These are phyloP conservation scores for Pichia gijzeniarum DNA, from an alignment of 805 yeast species.

Conservation along the genomic window DNA sequence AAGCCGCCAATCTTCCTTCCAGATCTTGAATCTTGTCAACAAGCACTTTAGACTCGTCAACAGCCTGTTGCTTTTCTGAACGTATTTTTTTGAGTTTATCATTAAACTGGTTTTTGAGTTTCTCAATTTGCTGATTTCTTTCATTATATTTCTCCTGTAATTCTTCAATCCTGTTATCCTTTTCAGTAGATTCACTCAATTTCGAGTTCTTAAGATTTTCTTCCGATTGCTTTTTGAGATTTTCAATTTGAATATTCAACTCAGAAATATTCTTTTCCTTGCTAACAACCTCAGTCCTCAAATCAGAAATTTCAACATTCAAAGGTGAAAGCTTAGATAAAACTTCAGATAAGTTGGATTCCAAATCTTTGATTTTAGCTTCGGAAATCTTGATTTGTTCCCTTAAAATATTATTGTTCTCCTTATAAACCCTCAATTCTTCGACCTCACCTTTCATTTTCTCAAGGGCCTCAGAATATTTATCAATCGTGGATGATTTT, in stretches of 20 bases:
- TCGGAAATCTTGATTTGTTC: conserved; percentile 16
- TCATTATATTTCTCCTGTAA: conserved; percentile 15
- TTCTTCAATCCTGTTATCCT: conserved; percentile 15
- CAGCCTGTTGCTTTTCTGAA: conserved; percentile 18
- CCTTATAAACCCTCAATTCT: conserved; percentile 27
- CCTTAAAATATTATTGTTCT: conserved; percentile 24
- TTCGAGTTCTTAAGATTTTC: conserved; percentile 32
- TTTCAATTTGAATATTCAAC: conserved; percentile 47
- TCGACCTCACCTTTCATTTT: conserved; percentile 24
- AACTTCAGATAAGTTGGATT: conserved; percentile 11
- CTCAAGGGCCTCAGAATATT: conserved; percentile 18
- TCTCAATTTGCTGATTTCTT: conserved; percentile 22
- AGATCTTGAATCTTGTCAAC: conserved; percentile 19
- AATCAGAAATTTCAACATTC: conserved; percentile 20
- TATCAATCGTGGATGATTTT: conserved; percentile 17
- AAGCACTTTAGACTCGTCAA: conserved; percentile 11
- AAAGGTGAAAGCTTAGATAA: conserved; percentile 13
- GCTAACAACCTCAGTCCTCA: conserved; percentile 33
- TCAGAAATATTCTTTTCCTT: conserved; percentile 44
- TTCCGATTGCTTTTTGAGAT: conserved; percentile 50
- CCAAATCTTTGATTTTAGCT: conserved; percentile 14
- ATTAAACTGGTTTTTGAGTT: conserved; percentile 27
- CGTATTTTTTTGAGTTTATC: conserved; percentile 26
- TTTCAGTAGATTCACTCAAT: conserved; percentile 13
- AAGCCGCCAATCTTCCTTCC: conserved; percentile 10